Conservation (phyloP, 495 filamentous ascomycete species). For the Parathielavia appendiculata region DNA sequence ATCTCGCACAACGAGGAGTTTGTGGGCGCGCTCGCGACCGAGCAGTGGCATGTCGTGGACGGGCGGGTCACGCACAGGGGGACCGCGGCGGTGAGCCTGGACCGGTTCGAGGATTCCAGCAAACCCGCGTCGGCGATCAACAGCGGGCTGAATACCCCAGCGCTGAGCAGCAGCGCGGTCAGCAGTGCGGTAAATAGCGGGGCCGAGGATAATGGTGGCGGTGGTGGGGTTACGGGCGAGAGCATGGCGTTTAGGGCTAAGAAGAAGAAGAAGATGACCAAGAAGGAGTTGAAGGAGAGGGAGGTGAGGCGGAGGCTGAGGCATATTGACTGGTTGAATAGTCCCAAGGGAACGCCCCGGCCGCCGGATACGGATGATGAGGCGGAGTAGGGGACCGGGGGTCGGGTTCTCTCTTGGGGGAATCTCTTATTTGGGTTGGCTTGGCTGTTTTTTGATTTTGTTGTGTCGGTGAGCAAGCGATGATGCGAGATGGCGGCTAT, state of each 20-base stretch:
- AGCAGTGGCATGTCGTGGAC: conserved; percentile 90
- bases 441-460: not conserved
- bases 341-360: conserved; percentile 71
- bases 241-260: conserved; percentile 81
- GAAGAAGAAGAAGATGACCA: conserved; percentile 98
- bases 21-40: conserved; percentile 85
- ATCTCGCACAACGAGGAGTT: conserved; percentile 99
- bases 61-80: conserved; percentile 82
- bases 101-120: conserved; percentile 77
- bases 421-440: not conserved
- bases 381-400: conserved; percentile 35
- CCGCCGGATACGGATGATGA: conserved; percentile 77
- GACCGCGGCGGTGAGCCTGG: conserved; percentile 60
- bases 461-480: not conserved
- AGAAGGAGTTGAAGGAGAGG: conserved; percentile 88
- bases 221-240: conserved; percentile 28
- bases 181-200: conserved; percentile 72
- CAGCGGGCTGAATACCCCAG: conserved; percentile 39
- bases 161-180: conserved; percentile 36
- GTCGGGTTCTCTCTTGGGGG: not conserved
- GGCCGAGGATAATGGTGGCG: conserved; percentile 63
- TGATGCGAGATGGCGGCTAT: not conserved
- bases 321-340: conserved; percentile 91
- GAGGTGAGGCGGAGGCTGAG: conserved; percentile 83
- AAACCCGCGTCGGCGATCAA: conserved; percentile 55